A percentile compares a stretch with the other conserved stretches of the same genome.
phyloP scores from a whole-genome alignment of 192 early-diverging fungal species.

The Backusella circina region DNA sequence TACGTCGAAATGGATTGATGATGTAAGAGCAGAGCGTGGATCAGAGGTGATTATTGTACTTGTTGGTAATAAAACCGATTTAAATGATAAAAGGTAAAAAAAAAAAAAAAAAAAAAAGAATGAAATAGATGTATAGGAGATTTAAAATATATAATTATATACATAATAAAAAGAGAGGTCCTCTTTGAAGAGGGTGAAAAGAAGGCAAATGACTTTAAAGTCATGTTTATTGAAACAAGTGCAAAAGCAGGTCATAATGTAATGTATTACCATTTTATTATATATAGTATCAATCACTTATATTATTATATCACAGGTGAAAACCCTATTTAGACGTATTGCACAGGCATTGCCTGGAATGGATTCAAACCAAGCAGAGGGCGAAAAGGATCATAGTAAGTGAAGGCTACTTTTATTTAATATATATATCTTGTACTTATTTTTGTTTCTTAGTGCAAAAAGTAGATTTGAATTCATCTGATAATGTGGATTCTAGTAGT shows the following conservation, averaged over 20 bases:
- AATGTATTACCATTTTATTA: background rate
- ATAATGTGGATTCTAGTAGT: constrained; percentile 21
- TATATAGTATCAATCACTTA: background rate
- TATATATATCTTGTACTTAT: background rate
- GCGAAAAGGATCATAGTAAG: constrained; percentile 22
- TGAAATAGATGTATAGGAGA: background rate
- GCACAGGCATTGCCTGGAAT: constrained; percentile 87
- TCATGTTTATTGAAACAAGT: constrained; percentile 99
- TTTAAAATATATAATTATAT: background rate
- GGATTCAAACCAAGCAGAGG: constrained; percentile 63
- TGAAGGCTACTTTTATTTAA: too few relatives aligned
- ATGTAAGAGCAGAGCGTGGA: constrained; percentile 97
- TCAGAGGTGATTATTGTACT: constrained; percentile 98
- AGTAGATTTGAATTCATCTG: constrained; percentile 24
- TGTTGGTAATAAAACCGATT: constrained; percentile 98
- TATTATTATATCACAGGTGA: constrained; percentile 43
- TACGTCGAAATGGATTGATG: constrained; percentile 98
- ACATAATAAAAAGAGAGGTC: constrained; percentile 61
- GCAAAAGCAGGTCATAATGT: constrained; percentile 98
- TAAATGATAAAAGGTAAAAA: constrained; percentile 84
- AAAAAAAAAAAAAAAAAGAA: background rate
- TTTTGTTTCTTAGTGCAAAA: constrained; percentile 24
- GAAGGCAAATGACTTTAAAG: constrained; percentile 93
- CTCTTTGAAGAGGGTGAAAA: constrained; percentile 97
- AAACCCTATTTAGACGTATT: constrained; percentile 95